Evolutionary conservation across 2,329 filamentous ascomycete genomes (phyloP), one percentile per base, ranked within the genome.

Genomic region (Exutisphaerella laricina): DNA sequence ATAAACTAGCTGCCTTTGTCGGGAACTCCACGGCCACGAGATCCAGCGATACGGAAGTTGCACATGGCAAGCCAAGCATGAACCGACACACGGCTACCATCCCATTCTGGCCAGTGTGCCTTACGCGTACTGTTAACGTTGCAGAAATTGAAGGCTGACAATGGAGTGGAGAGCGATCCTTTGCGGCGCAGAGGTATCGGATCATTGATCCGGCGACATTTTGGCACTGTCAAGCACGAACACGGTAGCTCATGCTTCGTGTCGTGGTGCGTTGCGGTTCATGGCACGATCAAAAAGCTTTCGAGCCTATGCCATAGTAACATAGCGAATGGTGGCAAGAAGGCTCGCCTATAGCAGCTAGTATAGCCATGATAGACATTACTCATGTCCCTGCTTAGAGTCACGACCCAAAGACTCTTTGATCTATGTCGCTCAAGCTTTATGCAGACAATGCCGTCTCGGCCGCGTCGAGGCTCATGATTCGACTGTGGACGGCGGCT

Each of bases 161-260:
- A 22, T 29, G 17, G 25, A 32, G 38, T 40, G 38, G 37, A 18
- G 38, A 40, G 23, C 23, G 38, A 33, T 30, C 36, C 26, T 28
- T 30, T 10, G 37, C 26, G 26, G 37, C 25, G 25, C 16, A 10
- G 37, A 28, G 40, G 40, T 29, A 14, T 30, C 36, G 22, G 40
- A 32, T 17, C 30, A 31, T 30, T 26, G 16, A 28, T 36, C 40
- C 23, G 40, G 22, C 40, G 38, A 40, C n/a, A 40, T 29, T 22
- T 9, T 40, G 17, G 40, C 23, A 14, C 21, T 20, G 17, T n/a
- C 12, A n/a, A 13, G 9, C 14, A 13, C 14, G 17, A 22, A 12
- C 10, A 21, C 20, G 20, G 13, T 4, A 23, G 14, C 16, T n/a
- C 20, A 20, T 35, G 2, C 8, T 20, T 17, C 18, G 33, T 7